A percentile compares a stretch with the other conserved stretches of the same genome.
Conservation (phyloP, 306 rosid genomes). For the Corylus americana region DNA sequence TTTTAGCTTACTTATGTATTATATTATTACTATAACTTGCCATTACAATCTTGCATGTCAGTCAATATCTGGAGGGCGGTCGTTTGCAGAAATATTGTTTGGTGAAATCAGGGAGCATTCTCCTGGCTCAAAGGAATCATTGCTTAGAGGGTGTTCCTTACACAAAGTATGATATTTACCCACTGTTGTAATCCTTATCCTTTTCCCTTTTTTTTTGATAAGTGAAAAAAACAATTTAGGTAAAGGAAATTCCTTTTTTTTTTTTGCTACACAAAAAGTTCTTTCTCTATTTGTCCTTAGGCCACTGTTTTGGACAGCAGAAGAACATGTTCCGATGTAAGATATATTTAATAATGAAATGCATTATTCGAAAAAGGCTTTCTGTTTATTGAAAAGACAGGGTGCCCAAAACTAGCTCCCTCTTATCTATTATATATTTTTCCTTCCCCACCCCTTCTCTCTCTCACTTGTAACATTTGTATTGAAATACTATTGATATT, state of each 20-base stretch:
- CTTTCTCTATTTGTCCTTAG: neutral
- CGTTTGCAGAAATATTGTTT: constrained; percentile 87
- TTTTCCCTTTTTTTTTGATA: constrained; percentile 6
- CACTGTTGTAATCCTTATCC: constrained; percentile 11
- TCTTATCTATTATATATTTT: too few species aligned
- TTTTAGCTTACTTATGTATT: neutral
- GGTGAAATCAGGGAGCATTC: constrained; percentile 56
- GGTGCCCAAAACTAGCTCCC: neutral
- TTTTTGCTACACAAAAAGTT: neutral
- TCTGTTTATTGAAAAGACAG: neutral
- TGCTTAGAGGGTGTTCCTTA: constrained; percentile 82
- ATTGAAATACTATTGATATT: neutral
- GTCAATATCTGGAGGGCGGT: constrained; percentile 90
- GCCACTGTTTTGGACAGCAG: neutral
- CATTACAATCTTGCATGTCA: constrained; percentile 33
- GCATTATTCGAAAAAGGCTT: neutral
- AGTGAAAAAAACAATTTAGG: neutral
- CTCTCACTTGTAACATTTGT: neutral
- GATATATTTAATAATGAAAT: neutral
- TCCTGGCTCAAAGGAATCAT: constrained; percentile 43
- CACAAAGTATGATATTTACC: constrained; percentile 67
- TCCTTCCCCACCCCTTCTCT: neutral
- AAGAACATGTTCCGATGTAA: neutral
- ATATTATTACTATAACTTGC: constrained; percentile 1
- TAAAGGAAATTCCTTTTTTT: constrained; percentile 4